Evolutionary conservation across 257 asterid genomes (phyloP).

Genomic region (Penstemon davidsonii): DNA sequence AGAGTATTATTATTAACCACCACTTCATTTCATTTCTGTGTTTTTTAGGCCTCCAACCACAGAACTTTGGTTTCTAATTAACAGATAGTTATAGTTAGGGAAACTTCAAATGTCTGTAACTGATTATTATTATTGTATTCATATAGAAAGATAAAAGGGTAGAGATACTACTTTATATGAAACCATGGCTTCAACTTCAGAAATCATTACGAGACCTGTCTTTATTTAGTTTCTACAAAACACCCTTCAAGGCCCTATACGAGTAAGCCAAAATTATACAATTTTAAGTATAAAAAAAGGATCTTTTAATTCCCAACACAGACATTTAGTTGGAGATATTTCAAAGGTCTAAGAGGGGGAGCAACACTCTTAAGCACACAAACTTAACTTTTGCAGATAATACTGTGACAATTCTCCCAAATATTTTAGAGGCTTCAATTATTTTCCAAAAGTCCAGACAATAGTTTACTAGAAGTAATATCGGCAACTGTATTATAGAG

Average conservation of each 20-base stretch:
- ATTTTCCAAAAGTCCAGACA: too few species aligned
- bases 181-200: neutral
- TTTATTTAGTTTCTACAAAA: slow-evolving; percentile 1
- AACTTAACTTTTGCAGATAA: neutral
- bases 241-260: neutral
- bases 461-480: too few species aligned
- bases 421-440: neutral
- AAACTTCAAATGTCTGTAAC: neutral
- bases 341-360: neutral
- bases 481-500: too few species aligned
- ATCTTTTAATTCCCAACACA: neutral
- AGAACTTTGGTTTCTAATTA: neutral
- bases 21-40: too few species aligned
- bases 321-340: neutral
- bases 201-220: neutral
- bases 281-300: slow-evolving; percentile 6
- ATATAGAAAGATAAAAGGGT: too few species aligned
- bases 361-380: neutral
- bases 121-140: too few species aligned
- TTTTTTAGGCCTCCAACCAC: neutral
- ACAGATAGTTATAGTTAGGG: neutral
- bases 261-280: neutral
- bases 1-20: neutral
- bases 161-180: too few species aligned
- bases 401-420: slow-evolving; percentile 3